Conservation (phyloP, 768 basidiomycete species). For the Lentinula raphanica region DNA sequence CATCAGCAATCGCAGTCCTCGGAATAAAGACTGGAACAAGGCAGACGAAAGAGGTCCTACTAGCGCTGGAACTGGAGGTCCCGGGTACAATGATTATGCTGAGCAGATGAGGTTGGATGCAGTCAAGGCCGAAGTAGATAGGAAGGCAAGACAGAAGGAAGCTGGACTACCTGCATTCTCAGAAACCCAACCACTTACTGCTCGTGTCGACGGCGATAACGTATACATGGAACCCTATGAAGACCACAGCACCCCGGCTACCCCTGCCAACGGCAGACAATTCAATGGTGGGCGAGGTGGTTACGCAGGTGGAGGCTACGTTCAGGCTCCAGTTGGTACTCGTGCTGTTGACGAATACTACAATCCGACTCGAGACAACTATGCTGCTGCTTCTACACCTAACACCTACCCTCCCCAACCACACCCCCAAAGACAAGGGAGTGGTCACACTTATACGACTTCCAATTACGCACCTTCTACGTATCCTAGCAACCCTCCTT, state of each 20-base stretch:
- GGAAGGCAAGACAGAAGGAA: slow-evolving; percentile 66
- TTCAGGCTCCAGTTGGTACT: slow-evolving; percentile 56
- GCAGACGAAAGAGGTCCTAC: slow-evolving; percentile 24
- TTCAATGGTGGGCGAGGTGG: slow-evolving; percentile 22
- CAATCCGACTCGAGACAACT: slow-evolving; percentile 26
- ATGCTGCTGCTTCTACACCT: slow-evolving; percentile 13
- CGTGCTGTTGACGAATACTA: slow-evolving; percentile 78
- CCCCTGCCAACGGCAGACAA: slow-evolving; percentile 26
- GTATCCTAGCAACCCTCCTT: slow-evolving; percentile 13
- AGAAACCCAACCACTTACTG: slow-evolving; percentile 69
- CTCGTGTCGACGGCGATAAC: slow-evolving; percentile 48
- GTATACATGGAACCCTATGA: slow-evolving; percentile 43
- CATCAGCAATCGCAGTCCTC: slow-evolving; percentile 47
- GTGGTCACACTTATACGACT: slow-evolving; percentile 32
- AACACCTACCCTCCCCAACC: slow-evolving; percentile 40
- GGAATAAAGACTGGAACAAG: slow-evolving; percentile 32
- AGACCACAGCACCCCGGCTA: slow-evolving; percentile 22
- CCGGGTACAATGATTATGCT: slow-evolving; percentile 32
- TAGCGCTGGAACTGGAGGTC: not conserved
- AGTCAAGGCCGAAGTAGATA: slow-evolving; percentile 80
- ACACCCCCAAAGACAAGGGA: slow-evolving; percentile 38
- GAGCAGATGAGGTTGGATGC: slow-evolving; percentile 78
- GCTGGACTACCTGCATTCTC: slow-evolving; percentile 71
- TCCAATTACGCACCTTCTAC: slow-evolving; percentile 36
- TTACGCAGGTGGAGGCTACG: slow-evolving; percentile 55